Base-by-base conservation (phyloP, 805 yeast genomes). In the Metschnikowia drakensbergensis region DNA sequence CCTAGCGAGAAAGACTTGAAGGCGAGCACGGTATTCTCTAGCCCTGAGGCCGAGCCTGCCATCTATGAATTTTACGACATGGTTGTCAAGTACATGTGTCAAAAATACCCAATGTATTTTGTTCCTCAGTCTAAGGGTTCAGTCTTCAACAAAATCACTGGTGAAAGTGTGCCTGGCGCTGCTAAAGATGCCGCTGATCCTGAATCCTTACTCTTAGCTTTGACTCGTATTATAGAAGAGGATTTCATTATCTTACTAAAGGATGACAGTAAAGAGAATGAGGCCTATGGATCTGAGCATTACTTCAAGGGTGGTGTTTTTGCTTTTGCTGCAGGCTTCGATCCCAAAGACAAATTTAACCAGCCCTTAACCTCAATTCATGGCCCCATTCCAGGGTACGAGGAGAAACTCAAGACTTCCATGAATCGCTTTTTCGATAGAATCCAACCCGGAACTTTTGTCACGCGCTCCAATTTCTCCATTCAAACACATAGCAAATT, bases 271-370 rank as follows among this genome's bases (percentile, higher is more conserved):
- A 51, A 60, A 29, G 55, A 53, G 25, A 45, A 64, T 34, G 69
- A 65, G 42, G 53, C 56, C 5, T 62, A 65, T 37, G 72, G 72
- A 0, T 55, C 61, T 2, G 77, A 72, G 54, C 71, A 71, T 53
- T 67, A 54, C 50, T 71, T 71, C 65, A 72, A 72, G 51, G 76
- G 67, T 1, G 76, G 76, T 0, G 60, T 72, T 1, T 72, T 72
- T 61, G 76, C 72, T 5, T 72, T 72, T 60, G 75, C 77, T 1
- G 74, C 74, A 23, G 77, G 77, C 0, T 72, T 72, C 46, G 62
- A 70, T 45, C 77, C 77, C 1, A 31, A 29, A 9, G 70, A 68
- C 41, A 59, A 71, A 13, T 65, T 72, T 54, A 63, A 71, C 47
- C 62, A 55, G 28, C 76, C 76, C 1, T 59, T 72, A 32, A 61